These are phyloP conservation scores for Botrytis cinerea DNA, from an alignment of 2,329 filamentous ascomycete genomes.

Conservation along the genomic window DNA sequence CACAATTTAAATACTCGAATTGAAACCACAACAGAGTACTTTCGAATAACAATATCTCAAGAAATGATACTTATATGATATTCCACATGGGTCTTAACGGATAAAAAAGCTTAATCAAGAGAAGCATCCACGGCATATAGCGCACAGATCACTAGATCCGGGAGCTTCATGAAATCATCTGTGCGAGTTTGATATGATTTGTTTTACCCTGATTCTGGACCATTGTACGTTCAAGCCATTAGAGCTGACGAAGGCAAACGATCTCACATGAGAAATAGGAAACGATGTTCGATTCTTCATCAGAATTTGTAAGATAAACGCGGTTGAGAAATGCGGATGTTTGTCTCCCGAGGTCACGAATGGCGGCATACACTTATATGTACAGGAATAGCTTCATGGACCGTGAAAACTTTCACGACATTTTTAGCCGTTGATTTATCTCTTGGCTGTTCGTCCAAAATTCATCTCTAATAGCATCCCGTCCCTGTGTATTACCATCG, in stretches of 20 bases:
- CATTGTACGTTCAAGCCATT: background rate
- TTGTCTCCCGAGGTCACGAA: background rate
- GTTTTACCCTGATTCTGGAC: background rate
- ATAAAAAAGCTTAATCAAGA: background rate
- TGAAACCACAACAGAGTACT: background rate
- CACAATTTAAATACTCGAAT: background rate
- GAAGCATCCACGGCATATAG: background rate
- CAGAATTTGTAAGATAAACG: background rate
- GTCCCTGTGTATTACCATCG: background rate
- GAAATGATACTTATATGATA: background rate
- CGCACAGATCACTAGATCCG: background rate
- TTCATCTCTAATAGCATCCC: background rate
- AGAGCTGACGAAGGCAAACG: too few relatives aligned
- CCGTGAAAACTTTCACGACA: background rate
- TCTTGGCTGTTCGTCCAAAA: background rate
- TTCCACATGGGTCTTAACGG: background rate
- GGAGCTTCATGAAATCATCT: background rate
- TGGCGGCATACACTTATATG: background rate
- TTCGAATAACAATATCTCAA: background rate
- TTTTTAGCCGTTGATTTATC: background rate
- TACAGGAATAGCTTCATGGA: background rate
- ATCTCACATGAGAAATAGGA: background rate
- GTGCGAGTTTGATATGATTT: constrained; percentile 13
- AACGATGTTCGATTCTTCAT: background rate
- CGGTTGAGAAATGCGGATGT: background rate